Conservation (phyloP, 1,284 basidiomycete species). For the Ustilago nuda region DNA sequence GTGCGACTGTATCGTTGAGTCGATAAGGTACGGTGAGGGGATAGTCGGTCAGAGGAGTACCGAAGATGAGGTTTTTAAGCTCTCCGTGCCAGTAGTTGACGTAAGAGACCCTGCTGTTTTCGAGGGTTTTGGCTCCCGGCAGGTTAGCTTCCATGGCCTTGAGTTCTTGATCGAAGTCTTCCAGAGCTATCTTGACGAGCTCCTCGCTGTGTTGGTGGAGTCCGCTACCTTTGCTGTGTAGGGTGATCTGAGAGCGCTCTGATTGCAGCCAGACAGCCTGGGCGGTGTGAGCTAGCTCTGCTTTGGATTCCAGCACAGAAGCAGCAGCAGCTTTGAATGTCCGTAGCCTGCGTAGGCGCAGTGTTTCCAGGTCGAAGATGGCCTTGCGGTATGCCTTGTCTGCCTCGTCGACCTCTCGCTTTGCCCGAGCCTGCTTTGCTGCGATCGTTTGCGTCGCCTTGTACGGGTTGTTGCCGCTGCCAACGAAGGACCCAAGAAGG, state of each 20-base stretch:
- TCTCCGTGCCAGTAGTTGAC: constrained; percentile 83
- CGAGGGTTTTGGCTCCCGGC: constrained; percentile 70
- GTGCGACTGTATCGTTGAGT: constrained; percentile 50
- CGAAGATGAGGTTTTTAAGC: constrained; percentile 83
- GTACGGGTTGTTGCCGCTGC: constrained; percentile 30
- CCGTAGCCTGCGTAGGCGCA: constrained; percentile 81
- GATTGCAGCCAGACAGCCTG: constrained; percentile 57
- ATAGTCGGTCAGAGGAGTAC: constrained; percentile 90
- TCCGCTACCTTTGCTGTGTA: constrained; percentile 47
- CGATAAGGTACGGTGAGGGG: constrained; percentile 74
- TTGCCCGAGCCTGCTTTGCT: constrained; percentile 58
- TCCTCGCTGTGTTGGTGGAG: constrained; percentile 71
- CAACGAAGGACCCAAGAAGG: constrained; percentile 32
- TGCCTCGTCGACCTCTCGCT: constrained; percentile 69
- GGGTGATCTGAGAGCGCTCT: constrained; percentile 45
- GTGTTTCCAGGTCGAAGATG: constrained; percentile 92
- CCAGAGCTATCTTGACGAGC: constrained; percentile 79
- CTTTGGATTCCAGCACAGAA: constrained; percentile 83
- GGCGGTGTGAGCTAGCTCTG: constrained; percentile 78
- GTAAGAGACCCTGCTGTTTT: constrained; percentile 77
- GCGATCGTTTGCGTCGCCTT: constrained; percentile 55
- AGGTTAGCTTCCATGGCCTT: constrained; percentile 74
- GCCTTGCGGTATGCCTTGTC: constrained; percentile 92
- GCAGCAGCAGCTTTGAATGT: constrained; percentile 84
- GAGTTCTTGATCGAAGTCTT: constrained; percentile 75